Evolutionary conservation across 345 rosid genomes (phyloP).

Genomic region (Excoecaria cochinchinensis): DNA sequence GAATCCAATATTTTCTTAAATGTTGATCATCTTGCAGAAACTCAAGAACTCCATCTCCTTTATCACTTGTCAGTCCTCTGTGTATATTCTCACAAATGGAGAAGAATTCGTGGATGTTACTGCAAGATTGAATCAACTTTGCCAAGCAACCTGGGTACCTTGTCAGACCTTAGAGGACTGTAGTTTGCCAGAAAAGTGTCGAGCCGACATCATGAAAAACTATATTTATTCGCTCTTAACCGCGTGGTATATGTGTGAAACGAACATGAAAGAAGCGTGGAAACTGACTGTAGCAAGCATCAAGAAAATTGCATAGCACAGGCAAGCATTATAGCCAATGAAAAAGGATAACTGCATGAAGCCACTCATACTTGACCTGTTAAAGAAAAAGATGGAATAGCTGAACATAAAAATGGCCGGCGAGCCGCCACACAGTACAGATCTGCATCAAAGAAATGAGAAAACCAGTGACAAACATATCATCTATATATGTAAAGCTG

Average conservation of each 20-base stretch:
- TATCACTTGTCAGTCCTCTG: neutral
- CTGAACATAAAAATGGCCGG: constrained; percentile 66
- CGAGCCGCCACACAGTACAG: constrained; percentile 63
- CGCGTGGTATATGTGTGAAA: constrained; percentile 53
- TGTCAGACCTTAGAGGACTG: neutral
- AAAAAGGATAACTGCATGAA: constrained; percentile 66
- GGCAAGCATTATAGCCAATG: constrained; percentile 61
- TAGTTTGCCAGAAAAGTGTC: neutral
- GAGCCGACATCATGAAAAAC: neutral
- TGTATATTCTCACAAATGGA: neutral
- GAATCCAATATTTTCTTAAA: neutral
- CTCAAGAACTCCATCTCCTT: neutral
- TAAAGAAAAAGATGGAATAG: constrained; percentile 61
- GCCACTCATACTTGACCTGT: constrained; percentile 64
- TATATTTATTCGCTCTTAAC: constrained; percentile 46
- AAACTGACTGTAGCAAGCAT: constrained; percentile 68
- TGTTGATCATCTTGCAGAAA: neutral
- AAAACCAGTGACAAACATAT: neutral
- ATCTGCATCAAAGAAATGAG: constrained; percentile 47
- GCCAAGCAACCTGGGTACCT: neutral
- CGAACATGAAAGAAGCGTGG: constrained; percentile 56
- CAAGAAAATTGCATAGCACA: constrained; percentile 72
- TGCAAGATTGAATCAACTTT: neutral
- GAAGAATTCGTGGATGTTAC: neutral
- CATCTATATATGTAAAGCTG: neutral